Percentiles rank a stretch among this genome's conserved stretches.
Conservation (phyloP, 2,329 filamentous ascomycete species). For the Aureobasidium sp. region DNA sequence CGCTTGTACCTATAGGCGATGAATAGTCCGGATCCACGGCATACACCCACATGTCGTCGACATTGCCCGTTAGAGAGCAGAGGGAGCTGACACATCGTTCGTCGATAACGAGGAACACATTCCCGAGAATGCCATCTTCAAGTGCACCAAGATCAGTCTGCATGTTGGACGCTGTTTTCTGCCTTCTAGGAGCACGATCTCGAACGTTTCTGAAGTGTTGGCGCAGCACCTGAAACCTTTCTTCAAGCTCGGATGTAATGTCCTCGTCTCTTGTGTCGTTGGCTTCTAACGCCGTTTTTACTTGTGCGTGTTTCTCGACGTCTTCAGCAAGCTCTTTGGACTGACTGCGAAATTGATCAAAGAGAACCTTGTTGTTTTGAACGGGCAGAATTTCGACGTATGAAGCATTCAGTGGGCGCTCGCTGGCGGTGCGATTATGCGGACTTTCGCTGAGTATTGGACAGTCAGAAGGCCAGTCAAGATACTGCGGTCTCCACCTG, state of each 20-base stretch:
- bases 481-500: not conserved
- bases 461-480: not conserved
- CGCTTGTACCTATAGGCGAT: not conserved
- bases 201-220: not conserved
- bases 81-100: not conserved
- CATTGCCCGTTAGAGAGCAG: not conserved
- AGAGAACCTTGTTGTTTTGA: too few species aligned
- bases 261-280: not conserved
- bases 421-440: not conserved
- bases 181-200: not conserved
- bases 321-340: not conserved
- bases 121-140: not conserved
- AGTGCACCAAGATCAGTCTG: not conserved
- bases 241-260: not conserved
- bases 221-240: not conserved
- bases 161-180: not conserved
- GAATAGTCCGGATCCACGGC: slow-evolving; percentile 16
- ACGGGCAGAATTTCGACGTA: too few species aligned
- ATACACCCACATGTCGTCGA: slow-evolving; percentile 14
- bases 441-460: too few species aligned
- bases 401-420: not conserved
- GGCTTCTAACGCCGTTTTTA: not conserved
- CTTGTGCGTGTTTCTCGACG: not conserved
- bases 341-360: too few species aligned
- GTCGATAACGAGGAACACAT: not conserved